These are phyloP conservation scores for Verticillium zaregamsianum DNA, from an alignment of 2,329 filamentous ascomycete genomes.

Conservation along the genomic window DNA sequence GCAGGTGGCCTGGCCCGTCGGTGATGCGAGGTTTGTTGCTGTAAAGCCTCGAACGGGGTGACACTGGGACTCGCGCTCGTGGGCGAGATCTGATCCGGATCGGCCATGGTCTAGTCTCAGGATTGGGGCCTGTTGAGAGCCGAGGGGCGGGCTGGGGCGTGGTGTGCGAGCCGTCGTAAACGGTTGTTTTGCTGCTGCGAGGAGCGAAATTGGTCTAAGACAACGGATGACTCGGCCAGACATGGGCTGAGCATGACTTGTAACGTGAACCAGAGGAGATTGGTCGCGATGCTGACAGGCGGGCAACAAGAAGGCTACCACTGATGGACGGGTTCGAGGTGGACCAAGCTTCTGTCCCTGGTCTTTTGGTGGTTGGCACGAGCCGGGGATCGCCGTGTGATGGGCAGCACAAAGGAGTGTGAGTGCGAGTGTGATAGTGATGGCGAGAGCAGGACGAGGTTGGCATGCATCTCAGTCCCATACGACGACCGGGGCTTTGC, in stretches of 20 bases:
- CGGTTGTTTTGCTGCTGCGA: not conserved
- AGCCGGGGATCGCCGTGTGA: not conserved
- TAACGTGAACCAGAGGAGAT: not conserved
- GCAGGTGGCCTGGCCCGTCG: constrained; percentile 35
- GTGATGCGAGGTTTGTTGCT: constrained; percentile 24
- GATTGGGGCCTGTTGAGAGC: not conserved
- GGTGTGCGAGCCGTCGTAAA: not conserved
- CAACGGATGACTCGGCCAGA: not conserved
- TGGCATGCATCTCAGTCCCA: not conserved
- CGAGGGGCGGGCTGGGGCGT: not conserved
- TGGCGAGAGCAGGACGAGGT: not conserved
- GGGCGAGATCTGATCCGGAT: constrained; percentile 12
- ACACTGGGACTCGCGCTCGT: constrained; percentile 7
- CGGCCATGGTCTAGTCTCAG: constrained; percentile 8
- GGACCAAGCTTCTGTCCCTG: not conserved
- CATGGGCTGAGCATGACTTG: not conserved
- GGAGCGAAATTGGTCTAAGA: not conserved
- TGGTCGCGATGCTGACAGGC: not conserved
- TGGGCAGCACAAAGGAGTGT: not conserved
- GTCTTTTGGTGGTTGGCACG: not conserved
- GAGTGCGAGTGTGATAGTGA: not conserved
- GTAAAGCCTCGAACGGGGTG: constrained; percentile 19
- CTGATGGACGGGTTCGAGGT: not conserved
- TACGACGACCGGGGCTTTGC: not conserved
- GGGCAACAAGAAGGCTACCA: not conserved